A percentile compares a stretch with the other conserved stretches of the same genome.
These are phyloP conservation scores for Cetraspora pellucida DNA, from an alignment of 192 early-diverging fungal genomes.

Conservation along the genomic window DNA sequence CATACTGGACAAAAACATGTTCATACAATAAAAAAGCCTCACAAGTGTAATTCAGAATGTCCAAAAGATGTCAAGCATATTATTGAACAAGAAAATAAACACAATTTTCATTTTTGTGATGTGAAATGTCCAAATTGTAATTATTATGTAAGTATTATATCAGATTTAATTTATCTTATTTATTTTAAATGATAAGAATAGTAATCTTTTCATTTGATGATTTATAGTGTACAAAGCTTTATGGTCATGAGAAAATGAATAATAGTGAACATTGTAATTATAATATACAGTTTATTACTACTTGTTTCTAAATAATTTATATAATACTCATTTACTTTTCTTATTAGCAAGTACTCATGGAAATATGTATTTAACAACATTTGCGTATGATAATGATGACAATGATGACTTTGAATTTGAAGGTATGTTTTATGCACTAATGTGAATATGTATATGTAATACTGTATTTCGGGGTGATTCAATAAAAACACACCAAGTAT, in stretches of 20 bases:
- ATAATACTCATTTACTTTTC: background rate
- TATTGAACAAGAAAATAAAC: constrained; percentile 19
- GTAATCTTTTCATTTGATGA: background rate
- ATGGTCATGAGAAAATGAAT: constrained; percentile 34
- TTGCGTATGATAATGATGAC: constrained; percentile 37
- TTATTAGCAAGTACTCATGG: constrained; percentile 30
- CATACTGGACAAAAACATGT: constrained; percentile 39
- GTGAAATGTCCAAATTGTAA: constrained; percentile 27
- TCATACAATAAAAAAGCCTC: constrained; percentile 34
- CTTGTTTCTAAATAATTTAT: background rate
- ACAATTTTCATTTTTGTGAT: constrained; percentile 31
- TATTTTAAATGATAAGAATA: background rate
- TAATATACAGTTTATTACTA: background rate
- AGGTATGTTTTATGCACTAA: background rate
- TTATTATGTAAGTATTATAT: constrained; percentile 22
- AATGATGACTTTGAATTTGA: constrained; percentile 44
- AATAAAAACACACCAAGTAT: too few relatives aligned
- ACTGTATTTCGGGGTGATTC: too few relatives aligned
- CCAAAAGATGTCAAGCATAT: constrained; percentile 32
- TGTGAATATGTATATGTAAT: background rate
- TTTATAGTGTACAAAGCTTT: constrained; percentile 38
- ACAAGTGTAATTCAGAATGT: constrained; percentile 38
- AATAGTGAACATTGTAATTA: constrained; percentile 37
- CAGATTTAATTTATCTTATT: background rate
- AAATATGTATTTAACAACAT: constrained; percentile 44